Evolutionary conservation across 2,329 filamentous ascomycete genomes (phyloP), one percentile per base, ranked within the genome.

Genomic region (Clonostachys rhizophaga): DNA sequence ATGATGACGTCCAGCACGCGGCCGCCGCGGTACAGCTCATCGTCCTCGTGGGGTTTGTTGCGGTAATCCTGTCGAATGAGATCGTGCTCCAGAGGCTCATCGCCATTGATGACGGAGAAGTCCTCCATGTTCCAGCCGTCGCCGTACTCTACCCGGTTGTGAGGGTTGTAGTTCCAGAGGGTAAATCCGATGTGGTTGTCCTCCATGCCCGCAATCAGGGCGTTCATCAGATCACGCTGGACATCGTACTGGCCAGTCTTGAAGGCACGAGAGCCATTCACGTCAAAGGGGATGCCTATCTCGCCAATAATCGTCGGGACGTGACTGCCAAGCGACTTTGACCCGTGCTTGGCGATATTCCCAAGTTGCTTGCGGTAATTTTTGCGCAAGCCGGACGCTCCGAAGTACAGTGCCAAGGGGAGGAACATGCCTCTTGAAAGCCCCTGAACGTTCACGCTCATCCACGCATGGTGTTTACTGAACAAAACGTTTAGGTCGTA

Each of bases 61-160:
- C 63, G 55, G 45, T 66, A 64, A 43, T 70, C 63, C 5, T 49
- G 50, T 4, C 50, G 55, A 1, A 58, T 53, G 1, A 60, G 55
- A 5, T 39, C 36, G 14, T 39, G 14, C 36, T n/a, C 36, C 14
- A n/a, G 14, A 10, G 55, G 51, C 1, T 57, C 56, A 46, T 69
- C 60, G 17, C 64, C 59, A 8, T 68, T 69, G 17, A 70, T 55
- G 20, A 71, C 54, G 0, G 68, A 71, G 44, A 71, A 71, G 42
- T 71, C 68, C 47, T 71, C 68, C 46, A 64, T 68, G 47, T 71
- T 71, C 68, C 68, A 71, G 2, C 67, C 65, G 11, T 71, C 68
- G 1, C 68, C 68, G 9, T 66, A 66, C 50, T 65, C 63, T 34
- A 64, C 58, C 5, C 58, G 52, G 45, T 68, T 69, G 35, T 63